phyloP scores from a whole-genome alignment of 371 early-diverging fungal species.

The Haplosporangium sp. region DNA sequence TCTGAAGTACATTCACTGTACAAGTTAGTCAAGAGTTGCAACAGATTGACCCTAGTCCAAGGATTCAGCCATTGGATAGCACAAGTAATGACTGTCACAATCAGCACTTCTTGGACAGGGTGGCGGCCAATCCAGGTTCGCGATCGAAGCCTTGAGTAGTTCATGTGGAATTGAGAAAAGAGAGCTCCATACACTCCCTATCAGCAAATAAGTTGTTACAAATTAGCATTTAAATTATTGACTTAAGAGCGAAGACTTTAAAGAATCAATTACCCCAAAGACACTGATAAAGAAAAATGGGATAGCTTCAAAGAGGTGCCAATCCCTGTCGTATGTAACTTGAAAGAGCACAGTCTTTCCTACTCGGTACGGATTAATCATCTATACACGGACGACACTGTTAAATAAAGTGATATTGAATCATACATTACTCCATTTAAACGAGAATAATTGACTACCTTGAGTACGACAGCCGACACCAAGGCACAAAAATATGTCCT shows the following conservation, averaged over 20 bases:
- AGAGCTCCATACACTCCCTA: conserved; percentile 89
- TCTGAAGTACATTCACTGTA: conserved; percentile 84
- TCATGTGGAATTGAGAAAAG: conserved; percentile 78
- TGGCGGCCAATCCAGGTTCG: conserved; percentile 65
- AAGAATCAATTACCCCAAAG: conserved; percentile 55
- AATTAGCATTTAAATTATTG: background rate
- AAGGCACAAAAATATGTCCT: conserved; percentile 94
- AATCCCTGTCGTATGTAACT: conserved; percentile 91
- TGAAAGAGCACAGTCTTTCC: conserved; percentile 96
- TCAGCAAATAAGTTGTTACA: conserved; percentile 56
- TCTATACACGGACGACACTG: conserved; percentile 38
- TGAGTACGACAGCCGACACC: conserved; percentile 90
- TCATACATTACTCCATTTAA: too few species aligned
- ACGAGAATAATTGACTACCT: conserved; percentile 58
- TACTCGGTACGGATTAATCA: conserved; percentile 93
- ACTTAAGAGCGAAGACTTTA: conserved; percentile 18
- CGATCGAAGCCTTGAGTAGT: conserved; percentile 71
- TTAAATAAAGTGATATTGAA: background rate
- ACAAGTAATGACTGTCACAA: conserved; percentile 80
- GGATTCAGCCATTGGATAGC: conserved; percentile 78
- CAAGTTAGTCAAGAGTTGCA: conserved; percentile 80
- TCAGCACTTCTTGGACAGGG: conserved; percentile 78
- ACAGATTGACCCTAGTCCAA: conserved; percentile 79
- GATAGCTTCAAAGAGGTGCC: conserved; percentile 83
- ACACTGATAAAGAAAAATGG: conserved; percentile 55